Conservation (phyloP, 305 asterid species). For the Fraxinus xanthoxyloides region DNA sequence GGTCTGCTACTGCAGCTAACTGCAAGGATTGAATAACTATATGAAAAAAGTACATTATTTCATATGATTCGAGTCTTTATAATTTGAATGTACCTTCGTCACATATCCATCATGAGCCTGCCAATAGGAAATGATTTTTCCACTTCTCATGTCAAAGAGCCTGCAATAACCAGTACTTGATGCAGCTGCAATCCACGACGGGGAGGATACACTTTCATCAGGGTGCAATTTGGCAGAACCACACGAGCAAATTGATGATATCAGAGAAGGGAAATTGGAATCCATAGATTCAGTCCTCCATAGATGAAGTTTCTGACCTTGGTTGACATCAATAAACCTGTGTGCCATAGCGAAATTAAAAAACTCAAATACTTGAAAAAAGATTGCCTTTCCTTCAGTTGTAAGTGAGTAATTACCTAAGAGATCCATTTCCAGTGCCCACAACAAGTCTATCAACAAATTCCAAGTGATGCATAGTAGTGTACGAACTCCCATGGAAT, state of each 20-base stretch:
- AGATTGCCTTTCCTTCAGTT: slow-evolving; percentile 4
- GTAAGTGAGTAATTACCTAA: slow-evolving; percentile 57
- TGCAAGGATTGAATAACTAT: slow-evolving; percentile 39
- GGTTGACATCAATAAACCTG: slow-evolving; percentile 91
- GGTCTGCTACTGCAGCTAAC: slow-evolving; percentile 79
- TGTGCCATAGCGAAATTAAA: slow-evolving; percentile 20
- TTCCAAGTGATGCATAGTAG: slow-evolving; percentile 81
- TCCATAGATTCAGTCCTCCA: slow-evolving; percentile 81
- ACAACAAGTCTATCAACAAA: slow-evolving; percentile 61
- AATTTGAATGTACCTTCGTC: slow-evolving; percentile 66
- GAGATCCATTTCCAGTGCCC: slow-evolving; percentile 96
- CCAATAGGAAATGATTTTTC: slow-evolving; percentile 80
- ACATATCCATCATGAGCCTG: slow-evolving; percentile 98
- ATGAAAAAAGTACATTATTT: slow-evolving; percentile 19
- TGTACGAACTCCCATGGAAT: slow-evolving; percentile 82
- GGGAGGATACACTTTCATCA: slow-evolving; percentile 43
- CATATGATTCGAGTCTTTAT: slow-evolving; percentile 14
- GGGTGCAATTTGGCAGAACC: slow-evolving; percentile 49
- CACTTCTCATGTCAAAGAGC: slow-evolving; percentile 88
- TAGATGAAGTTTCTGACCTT: slow-evolving; percentile 84
- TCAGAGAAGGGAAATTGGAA: slow-evolving; percentile 73
- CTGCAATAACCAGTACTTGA: slow-evolving; percentile 83
- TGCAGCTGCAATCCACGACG: slow-evolving; percentile 95
- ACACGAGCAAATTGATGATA: slow-evolving; percentile 84
- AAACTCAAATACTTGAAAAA: slow-evolving; percentile 15